Percentiles rank a stretch among this genome's conserved stretches.
phyloP scores from a whole-genome alignment of 1,139 yeast species.

The Candida tetrigidarum region DNA sequence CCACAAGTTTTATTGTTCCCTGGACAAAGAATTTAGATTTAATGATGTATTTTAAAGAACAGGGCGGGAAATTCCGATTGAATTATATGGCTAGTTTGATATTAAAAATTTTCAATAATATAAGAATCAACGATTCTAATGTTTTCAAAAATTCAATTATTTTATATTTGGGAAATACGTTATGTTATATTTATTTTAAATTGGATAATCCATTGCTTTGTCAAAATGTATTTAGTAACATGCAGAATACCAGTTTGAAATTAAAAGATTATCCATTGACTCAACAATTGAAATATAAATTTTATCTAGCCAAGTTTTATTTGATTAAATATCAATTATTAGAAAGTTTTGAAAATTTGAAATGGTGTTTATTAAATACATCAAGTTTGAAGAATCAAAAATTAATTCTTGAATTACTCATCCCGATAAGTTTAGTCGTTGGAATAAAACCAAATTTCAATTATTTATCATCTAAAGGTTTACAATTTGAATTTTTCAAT shows the following conservation, averaged over 20 bases:
- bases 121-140: constrained; percentile 53
- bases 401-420: constrained; percentile 46
- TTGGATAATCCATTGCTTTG: constrained; percentile 70
- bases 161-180: constrained; percentile 55
- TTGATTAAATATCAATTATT: constrained; percentile 61
- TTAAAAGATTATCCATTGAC: constrained; percentile 49
- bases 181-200: constrained; percentile 67
- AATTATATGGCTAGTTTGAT: constrained; percentile 60
- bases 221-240: constrained; percentile 75
- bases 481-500: constrained; percentile 26
- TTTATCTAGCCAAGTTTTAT: constrained; percentile 67
- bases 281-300: constrained; percentile 69
- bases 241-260: constrained; percentile 60
- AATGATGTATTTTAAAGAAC: constrained; percentile 45
- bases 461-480: constrained; percentile 16
- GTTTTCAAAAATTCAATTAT: constrained; percentile 54
- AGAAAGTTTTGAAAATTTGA: constrained; percentile 60
- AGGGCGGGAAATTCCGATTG: constrained; percentile 49
- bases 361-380: constrained; percentile 58
- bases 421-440: constrained; percentile 60
- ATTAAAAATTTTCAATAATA: constrained; percentile 64
- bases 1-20: constrained; percentile 50
- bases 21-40: constrained; percentile 54
- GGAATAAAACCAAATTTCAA: constrained; percentile 52
- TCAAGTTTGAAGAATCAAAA: constrained; percentile 20